A percentile compares a stretch with the other conserved stretches of the same genome.
These are phyloP conservation scores for Sungouiozyma ichnusensis DNA, from an alignment of 805 yeast species.

Conservation along the genomic window DNA sequence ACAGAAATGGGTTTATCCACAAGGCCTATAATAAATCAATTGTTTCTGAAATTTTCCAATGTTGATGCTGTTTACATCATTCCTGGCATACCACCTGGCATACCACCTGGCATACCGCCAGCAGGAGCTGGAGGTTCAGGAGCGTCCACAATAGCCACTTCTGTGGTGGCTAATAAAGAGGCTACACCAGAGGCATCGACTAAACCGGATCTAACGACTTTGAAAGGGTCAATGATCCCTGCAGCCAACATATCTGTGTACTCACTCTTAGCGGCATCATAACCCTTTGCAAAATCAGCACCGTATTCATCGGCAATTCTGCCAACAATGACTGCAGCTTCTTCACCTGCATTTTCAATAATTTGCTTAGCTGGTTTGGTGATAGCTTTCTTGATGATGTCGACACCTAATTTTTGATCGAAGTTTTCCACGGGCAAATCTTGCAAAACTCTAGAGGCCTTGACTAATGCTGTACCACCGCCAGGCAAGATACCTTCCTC, in stretches of 20 bases:
- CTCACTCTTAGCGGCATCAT: slow-evolving; percentile 85
- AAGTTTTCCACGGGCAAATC: slow-evolving; percentile 71
- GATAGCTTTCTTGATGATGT: slow-evolving; percentile 84
- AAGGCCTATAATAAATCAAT: too few species aligned
- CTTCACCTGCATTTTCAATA: slow-evolving; percentile 94
- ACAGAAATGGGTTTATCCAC: too few species aligned
- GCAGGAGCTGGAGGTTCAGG: slow-evolving; percentile 68
- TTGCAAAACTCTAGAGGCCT: slow-evolving; percentile 74
- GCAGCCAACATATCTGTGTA: slow-evolving; percentile 92
- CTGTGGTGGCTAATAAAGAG: slow-evolving; percentile 92
- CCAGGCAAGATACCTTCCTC: slow-evolving; percentile 98
- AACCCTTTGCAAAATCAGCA: slow-evolving; percentile 77
- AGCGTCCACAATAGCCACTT: slow-evolving; percentile 94
- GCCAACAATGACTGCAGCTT: slow-evolving; percentile 94
- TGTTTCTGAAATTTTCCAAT: too few species aligned
- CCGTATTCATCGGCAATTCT: slow-evolving; percentile 50
- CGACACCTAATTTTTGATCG: slow-evolving; percentile 93
- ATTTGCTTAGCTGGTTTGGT: slow-evolving; percentile 93
- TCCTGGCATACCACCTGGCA: slow-evolving; percentile 41
- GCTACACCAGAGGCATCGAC: slow-evolving; percentile 98
- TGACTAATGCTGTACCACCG: slow-evolving; percentile 96
- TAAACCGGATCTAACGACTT: slow-evolving; percentile 91
- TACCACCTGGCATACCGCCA: slow-evolving; percentile 37
- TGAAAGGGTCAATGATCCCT: slow-evolving; percentile 97
- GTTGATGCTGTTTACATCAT: slow-evolving; percentile 13